These are phyloP conservation scores for Daldinia concentrica DNA, from an alignment of 495 filamentous ascomycete genomes.

Conservation along the genomic window DNA sequence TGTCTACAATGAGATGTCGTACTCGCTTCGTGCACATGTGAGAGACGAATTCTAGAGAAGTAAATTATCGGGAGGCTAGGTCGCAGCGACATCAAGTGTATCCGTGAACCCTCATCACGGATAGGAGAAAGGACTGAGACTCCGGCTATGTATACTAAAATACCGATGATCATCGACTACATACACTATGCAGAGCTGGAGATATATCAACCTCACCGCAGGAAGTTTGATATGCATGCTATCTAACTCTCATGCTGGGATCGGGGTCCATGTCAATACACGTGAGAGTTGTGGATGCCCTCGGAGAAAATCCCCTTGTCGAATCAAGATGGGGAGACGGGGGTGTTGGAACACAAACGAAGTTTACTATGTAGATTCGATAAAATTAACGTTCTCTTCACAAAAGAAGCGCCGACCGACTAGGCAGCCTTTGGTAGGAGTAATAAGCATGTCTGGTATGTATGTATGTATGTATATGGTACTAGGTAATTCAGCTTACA, in stretches of 20 bases:
- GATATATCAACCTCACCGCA: constrained; percentile 39
- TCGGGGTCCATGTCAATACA: constrained; percentile 29
- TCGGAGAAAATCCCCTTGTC: constrained; percentile 25
- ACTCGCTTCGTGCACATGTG: constrained; percentile 36
- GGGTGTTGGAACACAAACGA: constrained; percentile 11
- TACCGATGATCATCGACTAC: constrained; percentile 24
- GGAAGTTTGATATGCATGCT: constrained; percentile 43
- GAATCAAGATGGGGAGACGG: constrained; percentile 25
- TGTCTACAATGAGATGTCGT: constrained; percentile 36
- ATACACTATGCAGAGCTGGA: constrained; percentile 21
- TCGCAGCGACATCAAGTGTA: constrained; percentile 24
- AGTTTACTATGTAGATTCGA: constrained; percentile 23
- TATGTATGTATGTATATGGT: too few relatives aligned
- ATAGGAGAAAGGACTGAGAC: constrained; percentile 25
- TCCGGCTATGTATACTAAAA: constrained; percentile 8
- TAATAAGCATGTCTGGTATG: neutral
- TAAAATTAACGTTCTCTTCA: constrained; percentile 32
- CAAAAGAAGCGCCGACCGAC: constrained; percentile 13
- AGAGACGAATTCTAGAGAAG: constrained; percentile 18
- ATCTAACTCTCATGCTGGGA: constrained; percentile 38
- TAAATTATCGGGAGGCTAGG: constrained; percentile 22
- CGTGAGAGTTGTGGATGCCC: constrained; percentile 22
- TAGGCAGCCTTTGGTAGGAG: neutral
- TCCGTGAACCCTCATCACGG: constrained; percentile 30
- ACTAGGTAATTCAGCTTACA: neutral